These are phyloP conservation scores for Suillus subaureus DNA, from an alignment of 768 basidiomycete species.

Conservation along the genomic window DNA sequence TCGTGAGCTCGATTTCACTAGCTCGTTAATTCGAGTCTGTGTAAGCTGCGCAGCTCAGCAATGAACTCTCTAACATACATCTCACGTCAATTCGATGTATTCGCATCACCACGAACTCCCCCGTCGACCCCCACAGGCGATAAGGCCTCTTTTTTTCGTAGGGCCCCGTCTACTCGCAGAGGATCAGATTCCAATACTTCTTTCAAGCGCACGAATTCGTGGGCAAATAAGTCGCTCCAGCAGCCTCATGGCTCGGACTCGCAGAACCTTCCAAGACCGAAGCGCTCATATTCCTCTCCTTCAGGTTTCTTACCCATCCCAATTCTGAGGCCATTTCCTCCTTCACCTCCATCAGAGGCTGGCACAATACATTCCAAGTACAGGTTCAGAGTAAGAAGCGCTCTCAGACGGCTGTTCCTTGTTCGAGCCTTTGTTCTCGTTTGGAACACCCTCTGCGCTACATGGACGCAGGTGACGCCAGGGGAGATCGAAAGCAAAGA, in stretches of 20 bases:
- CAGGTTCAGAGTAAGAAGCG: slow-evolving; percentile 39
- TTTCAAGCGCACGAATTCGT: slow-evolving; percentile 55
- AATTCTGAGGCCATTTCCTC: slow-evolving; percentile 24
- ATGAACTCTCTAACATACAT: slow-evolving; percentile 87
- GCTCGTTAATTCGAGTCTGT: slow-evolving; percentile 10
- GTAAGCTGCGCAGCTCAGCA: slow-evolving; percentile 5
- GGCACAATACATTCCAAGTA: slow-evolving; percentile 39
- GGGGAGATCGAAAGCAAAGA: slow-evolving; percentile 24
- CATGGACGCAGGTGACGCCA: slow-evolving; percentile 51
- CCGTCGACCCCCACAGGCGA: slow-evolving; percentile 56
- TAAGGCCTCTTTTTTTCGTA: slow-evolving; percentile 32
- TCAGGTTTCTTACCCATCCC: slow-evolving; percentile 47
- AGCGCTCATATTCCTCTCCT: slow-evolving; percentile 68
- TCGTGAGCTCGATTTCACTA: neutral
- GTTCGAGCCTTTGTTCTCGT: slow-evolving; percentile 68
- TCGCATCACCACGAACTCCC: slow-evolving; percentile 61
- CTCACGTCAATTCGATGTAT: slow-evolving; percentile 80
- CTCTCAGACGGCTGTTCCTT: slow-evolving; percentile 65
- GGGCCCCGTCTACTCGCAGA: slow-evolving; percentile 25
- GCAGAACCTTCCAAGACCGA: slow-evolving; percentile 38
- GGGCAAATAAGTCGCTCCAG: slow-evolving; percentile 58
- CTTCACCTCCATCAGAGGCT: slow-evolving; percentile 32
- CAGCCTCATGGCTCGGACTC: slow-evolving; percentile 35
- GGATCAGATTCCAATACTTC: slow-evolving; percentile 29
- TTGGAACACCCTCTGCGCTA: slow-evolving; percentile 69